Conservation (phyloP, 345 rosid species). For the Linum trigynum region DNA sequence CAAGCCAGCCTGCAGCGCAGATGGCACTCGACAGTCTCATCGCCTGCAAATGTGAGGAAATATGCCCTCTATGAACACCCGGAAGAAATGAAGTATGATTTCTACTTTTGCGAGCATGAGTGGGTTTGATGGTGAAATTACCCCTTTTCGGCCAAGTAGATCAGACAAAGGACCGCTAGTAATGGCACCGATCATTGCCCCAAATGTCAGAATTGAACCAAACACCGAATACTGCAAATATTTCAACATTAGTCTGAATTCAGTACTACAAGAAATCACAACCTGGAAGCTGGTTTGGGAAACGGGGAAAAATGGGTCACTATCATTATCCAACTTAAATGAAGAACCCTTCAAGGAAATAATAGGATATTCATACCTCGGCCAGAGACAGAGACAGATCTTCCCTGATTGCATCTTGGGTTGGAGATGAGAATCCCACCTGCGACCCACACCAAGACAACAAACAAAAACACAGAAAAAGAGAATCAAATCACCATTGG, state of each 20-base stretch:
- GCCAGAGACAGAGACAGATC: neutral
- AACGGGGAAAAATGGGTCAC: neutral
- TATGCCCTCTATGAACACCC: neutral
- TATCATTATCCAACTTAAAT: neutral
- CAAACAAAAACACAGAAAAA: neutral
- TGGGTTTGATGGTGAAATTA: neutral
- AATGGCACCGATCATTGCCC: constrained; percentile 41
- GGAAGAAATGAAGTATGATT: neutral
- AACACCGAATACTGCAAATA: constrained; percentile 31
- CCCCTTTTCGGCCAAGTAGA: constrained; percentile 30
- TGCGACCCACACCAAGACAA: neutral
- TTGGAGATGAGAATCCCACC: constrained; percentile 2
- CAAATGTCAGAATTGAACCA: constrained; percentile 39
- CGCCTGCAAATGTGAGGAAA: neutral
- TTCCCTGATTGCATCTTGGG: neutral
- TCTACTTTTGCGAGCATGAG: neutral
- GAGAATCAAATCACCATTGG: neutral
- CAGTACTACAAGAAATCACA: neutral
- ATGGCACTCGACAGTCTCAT: constrained; percentile 6
- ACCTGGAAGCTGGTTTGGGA: neutral
- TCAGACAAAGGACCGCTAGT: constrained; percentile 35
- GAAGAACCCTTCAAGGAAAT: neutral
- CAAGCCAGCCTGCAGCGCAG: constrained; percentile 2
- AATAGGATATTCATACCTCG: neutral
- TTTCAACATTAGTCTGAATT: neutral